Conservation (phyloP, 2,329 filamentous ascomycete genomes). For the Pezicula rhizophila region DNA sequence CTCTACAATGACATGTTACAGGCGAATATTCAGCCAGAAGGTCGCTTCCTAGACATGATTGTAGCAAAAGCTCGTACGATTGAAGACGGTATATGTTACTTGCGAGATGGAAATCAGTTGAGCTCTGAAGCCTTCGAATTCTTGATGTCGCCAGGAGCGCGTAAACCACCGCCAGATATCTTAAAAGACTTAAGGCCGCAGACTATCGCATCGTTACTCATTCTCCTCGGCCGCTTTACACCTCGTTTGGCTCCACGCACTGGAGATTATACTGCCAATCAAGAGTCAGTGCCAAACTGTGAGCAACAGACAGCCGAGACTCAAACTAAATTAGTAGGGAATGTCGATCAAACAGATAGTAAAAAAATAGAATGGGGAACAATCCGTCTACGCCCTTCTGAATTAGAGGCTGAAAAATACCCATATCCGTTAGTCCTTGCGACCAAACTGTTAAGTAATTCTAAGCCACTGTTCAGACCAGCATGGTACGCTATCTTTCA, state of each 20-base stretch:
- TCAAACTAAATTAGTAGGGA: background rate
- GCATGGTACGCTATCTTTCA: constrained; percentile 38
- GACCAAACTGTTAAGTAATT: constrained; percentile 11
- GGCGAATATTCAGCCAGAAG: constrained; percentile 41
- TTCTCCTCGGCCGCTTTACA: constrained; percentile 40
- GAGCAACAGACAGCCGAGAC: background rate
- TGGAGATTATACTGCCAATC: background rate
- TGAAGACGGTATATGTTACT: constrained; percentile 41
- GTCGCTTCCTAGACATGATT: constrained; percentile 48
- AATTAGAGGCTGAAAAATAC: background rate
- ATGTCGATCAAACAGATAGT: background rate
- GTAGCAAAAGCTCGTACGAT: constrained; percentile 45
- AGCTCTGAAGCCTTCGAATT: constrained; percentile 11
- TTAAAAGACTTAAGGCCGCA: constrained; percentile 20
- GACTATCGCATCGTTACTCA: constrained; percentile 45
- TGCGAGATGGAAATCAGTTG: constrained; percentile 36
- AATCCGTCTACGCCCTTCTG: background rate
- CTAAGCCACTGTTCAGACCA: constrained; percentile 17
- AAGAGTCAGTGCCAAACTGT: background rate
- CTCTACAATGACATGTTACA: constrained; percentile 54
- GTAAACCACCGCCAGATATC: constrained; percentile 6
- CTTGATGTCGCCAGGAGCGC: constrained; percentile 10
- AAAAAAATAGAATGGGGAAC: background rate
- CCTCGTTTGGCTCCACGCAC: background rate
- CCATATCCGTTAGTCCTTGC: constrained; percentile 9